Evolutionary conservation across 768 basidiomycete genomes (phyloP).

Genomic region (Mycena amicta): DNA sequence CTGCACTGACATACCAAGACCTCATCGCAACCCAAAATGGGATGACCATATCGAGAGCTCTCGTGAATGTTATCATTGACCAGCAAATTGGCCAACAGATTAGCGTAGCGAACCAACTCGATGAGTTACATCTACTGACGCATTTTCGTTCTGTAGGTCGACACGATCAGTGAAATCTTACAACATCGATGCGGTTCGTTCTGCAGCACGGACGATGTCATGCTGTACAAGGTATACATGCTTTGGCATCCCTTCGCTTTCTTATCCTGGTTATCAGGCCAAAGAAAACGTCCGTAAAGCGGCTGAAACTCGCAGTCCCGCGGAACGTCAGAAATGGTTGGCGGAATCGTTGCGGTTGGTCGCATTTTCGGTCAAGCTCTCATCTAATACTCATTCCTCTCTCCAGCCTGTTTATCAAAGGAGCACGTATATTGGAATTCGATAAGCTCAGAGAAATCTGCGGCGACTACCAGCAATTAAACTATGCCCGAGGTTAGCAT

Average conservation of each 20-base stretch:
- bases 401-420: constrained; percentile 82
- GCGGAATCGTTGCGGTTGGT: constrained; percentile 84
- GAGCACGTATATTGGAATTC: constrained; percentile 80
- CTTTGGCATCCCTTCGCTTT: constrained; percentile 1
- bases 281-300: constrained; percentile 93
- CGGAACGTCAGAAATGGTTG: constrained; percentile 78
- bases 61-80: constrained; percentile 96
- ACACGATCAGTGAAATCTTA: constrained; percentile 92
- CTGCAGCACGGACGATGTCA: constrained; percentile 97
- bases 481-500: constrained; percentile 73
- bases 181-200: constrained; percentile 96
- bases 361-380: constrained; percentile 2
- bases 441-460: constrained; percentile 85
- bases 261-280: constrained; percentile 53
- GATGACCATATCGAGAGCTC: constrained; percentile 80
- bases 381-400: constrained; percentile 4
- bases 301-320: constrained; percentile 72
- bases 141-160: constrained; percentile 78
- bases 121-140: constrained; percentile 15
- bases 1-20: constrained; percentile 78
- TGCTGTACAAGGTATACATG: constrained; percentile 83
- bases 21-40: constrained; percentile 86
- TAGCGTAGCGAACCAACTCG: constrained; percentile 57
- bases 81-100: constrained; percentile 98
- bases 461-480: constrained; percentile 85